Base-by-base conservation (phyloP, 495 filamentous ascomycete species). In the Podospora anserina region DNA sequence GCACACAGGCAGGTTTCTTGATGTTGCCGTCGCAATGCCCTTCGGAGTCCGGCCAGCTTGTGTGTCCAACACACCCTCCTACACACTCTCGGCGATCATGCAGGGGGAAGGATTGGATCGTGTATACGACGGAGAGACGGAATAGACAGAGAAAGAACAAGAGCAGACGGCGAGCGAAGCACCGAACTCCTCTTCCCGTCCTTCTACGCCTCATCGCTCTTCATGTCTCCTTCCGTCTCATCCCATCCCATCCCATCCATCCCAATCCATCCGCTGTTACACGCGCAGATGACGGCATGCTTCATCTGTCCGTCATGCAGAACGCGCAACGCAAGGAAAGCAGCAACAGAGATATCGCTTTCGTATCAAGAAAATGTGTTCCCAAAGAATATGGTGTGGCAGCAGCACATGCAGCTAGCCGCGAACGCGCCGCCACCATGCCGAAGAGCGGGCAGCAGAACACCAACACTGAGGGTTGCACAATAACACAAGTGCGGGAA, bases 61-160 rank as follows among this genome's bases (percentile, higher is more conserved):
- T 30, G 64, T 62, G 30, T 32, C 30, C 30, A 32, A 44, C 39
- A 62, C 34, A 32, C 28, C 30, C 32, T 30, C 19, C 62, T 66
- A 60, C 69, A 68, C 65, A 68, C 69, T 68, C 68, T 68, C 66
- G 62, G 67, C 71, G 74, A 73, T 76, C 69, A 72, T 73, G 74
- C 72, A 73, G 70, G 70, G 70, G 61, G 18, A 28, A 5, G 19
- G 19, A 26, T 26, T 53, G 60, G 58, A 54, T 11, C 19, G 27
- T 65, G 64, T 27, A 54, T 16, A 30, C 68, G 55, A 34, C 26
- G 53, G 34, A 30, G 34, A 30, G 9, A 20, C 34, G 54, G 11
- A 34, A 23, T 20, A 27, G 56, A 19, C 56, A 34, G 11, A 62
- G 6, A 49, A 39, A 44, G 15, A 44, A 32, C n/a, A 28, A 19